Base-by-base conservation (phyloP, 352 stramenopile species). In the Saprolegnia diclina region DNA sequence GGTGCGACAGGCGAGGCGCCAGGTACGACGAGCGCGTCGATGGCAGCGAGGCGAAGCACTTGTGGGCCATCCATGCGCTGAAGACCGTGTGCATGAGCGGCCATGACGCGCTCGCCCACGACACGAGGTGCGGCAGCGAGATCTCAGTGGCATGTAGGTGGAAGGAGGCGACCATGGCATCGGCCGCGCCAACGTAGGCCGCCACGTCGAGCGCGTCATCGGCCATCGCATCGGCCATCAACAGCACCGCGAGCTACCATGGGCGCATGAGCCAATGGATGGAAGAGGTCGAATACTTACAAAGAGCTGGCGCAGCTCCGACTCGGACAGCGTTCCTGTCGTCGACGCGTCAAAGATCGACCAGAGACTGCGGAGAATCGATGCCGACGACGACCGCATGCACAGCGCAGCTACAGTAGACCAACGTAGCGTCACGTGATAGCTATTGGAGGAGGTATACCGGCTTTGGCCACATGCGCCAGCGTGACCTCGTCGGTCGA, bases 51-150 rank as follows among this genome's bases (percentile, higher is more conserved):
- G 68, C 78, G 42, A 93, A 88, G 69, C 78, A 77, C 42, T 82
- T 81, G 44, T 48, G 72, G 16, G 74, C 72, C 71, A 94, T 79
- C 83, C 85, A 94, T 71, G 82, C 84, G 42, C 81, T 78, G 32
- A 94, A 90, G 38, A 92, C 65, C 5, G 83, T 86, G 71, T 91
- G 88, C 21, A 94, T 56, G 48, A 94, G 76, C 22, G 87, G 87
- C 29, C 81, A 83, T n/a, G 91, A 78, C 3, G 73, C 59, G 64
- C 65, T 79, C 45, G 74, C 71, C 83, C 83, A 94, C 13, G 76
- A 76, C 5, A 89, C 66, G 46, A 93, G 88, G 18, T 87, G 82
- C 35, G 89, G 76, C 19, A 70, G 79, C 7, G 81, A 81, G 40
- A 84, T 48, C 57, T 81, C 65, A 9, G n/a, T 26, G 18, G 63